Conservation (phyloP, 2,329 filamentous ascomycete species). For the Fonsecaea multimorphosa region DNA sequence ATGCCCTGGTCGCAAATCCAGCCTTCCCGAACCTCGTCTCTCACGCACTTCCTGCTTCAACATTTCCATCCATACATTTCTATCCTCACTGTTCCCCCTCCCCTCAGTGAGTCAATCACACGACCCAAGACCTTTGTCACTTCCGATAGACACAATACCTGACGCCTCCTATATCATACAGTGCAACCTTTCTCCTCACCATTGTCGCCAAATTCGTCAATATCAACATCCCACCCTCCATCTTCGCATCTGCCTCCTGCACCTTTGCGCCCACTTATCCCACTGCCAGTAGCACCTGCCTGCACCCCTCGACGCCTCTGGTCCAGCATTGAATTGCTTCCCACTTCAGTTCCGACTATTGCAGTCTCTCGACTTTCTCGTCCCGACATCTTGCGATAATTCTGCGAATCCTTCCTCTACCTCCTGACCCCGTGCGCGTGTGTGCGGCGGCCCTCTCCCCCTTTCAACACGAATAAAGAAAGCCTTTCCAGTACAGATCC, state of each 20-base stretch:
- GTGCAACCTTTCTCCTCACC: slow-evolving; percentile 3
- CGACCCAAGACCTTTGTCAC: slow-evolving; percentile 16
- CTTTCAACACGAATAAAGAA: slow-evolving; percentile 2
- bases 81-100: slow-evolving; percentile 19
- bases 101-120: slow-evolving; percentile 24
- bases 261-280: slow-evolving; percentile 5
- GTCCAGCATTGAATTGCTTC: slow-evolving; percentile 13
- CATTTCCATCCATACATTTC: slow-evolving; percentile 19
- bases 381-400: background rate
- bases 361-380: slow-evolving; percentile 3
- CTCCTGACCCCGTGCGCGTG: background rate
- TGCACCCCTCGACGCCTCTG: background rate
- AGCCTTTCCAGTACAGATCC: slow-evolving; percentile 6
- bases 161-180: slow-evolving; percentile 8
- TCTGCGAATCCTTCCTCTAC: background rate
- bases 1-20: slow-evolving; percentile 22
- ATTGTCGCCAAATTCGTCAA: slow-evolving; percentile 6
- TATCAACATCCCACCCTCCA: slow-evolving; percentile 19
- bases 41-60: slow-evolving; percentile 24
- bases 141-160: slow-evolving; percentile 14
- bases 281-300: slow-evolving; percentile 1
- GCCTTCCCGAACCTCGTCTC: slow-evolving; percentile 22
- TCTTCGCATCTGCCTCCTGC: slow-evolving; percentile 10
- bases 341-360: slow-evolving; percentile 8
- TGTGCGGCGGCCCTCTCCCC: background rate